Evolutionary conservation across 1,284 basidiomycete genomes (phyloP), one percentile per base, ranked within the genome.

Genomic region (Athelia sp.): DNA sequence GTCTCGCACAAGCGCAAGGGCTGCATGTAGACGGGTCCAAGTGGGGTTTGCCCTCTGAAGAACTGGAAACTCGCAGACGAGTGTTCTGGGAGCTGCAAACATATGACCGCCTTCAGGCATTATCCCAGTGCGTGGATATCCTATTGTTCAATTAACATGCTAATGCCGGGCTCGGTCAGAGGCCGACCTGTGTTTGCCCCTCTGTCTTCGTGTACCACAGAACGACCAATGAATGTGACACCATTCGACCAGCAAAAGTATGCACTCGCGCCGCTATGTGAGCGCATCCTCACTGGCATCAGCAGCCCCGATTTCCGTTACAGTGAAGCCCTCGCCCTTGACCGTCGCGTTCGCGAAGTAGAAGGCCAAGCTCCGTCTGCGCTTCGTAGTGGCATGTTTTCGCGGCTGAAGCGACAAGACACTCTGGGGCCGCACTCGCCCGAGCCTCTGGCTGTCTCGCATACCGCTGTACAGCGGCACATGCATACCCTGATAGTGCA

Each of bases 21-120:
- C 54, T 58, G 26, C 60, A 62, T 48, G 53, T 56, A 3, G 60
- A 62, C 50, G 57, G 56, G 14, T 58, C 60, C 4, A 49, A 54
- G 9, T 62, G 60, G 60, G 54, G 53, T 9, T 47, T 62, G 13
- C 51, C 58, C 1, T 36, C 43, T 15, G 46, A 49, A 11, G 58
- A 62, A 11, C 45, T 59, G 3, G 58, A 62, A 46, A 55, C 58
- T 46, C 49, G 60, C 9, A 44, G 60, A 32, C 52, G 60, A 13
- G 58, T 62, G 11, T 59, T 57, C 22, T 55, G 54, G 51, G 60
- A 62, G 48, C 54, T 54, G 1, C 53, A 54, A 13, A 54, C 49
- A 1, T 62, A 56, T 42, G 60, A 62, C 36, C 54, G 60, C 22
- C 40, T 62, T 40, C 36, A 40, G n/a, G 36, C 36, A 6, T n/a